These are phyloP conservation scores for Hericium erinaceus DNA, from an alignment of 768 basidiomycete genomes.

Conservation along the genomic window DNA sequence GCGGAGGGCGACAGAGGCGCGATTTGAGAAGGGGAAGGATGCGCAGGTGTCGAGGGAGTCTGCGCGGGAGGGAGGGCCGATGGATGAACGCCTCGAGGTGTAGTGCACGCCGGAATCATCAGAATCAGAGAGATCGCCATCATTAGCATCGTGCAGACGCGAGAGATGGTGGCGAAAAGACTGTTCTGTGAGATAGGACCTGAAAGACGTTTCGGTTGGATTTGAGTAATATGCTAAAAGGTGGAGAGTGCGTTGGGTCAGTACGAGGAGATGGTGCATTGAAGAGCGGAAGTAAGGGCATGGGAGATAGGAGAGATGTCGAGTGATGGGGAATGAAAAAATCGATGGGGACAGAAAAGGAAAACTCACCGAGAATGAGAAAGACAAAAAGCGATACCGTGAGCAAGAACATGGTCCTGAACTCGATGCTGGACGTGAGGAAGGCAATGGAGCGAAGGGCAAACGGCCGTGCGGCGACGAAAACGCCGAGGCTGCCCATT, in stretches of 20 bases:
- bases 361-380: slow-evolving; percentile 57
- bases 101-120: slow-evolving; percentile 21
- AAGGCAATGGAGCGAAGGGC: slow-evolving; percentile 36
- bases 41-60: slow-evolving; percentile 19
- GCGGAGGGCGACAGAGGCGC: slow-evolving; percentile 84
- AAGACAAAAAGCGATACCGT: slow-evolving; percentile 60
- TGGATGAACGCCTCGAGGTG: slow-evolving; percentile 14
- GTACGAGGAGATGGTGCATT: slow-evolving; percentile 8
- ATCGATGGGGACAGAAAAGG: slow-evolving; percentile 1
- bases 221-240: slow-evolving; percentile 86
- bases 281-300: background rate
- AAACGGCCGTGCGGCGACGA: slow-evolving; percentile 16
- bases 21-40: slow-evolving; percentile 82
- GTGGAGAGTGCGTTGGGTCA: slow-evolving; percentile 11
- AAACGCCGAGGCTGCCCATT: background rate
- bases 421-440: slow-evolving; percentile 48
- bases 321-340: slow-evolving; percentile 7
- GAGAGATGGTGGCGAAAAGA: slow-evolving; percentile 93
- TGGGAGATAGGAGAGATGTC: background rate
- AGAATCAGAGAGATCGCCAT: slow-evolving; percentile 34
- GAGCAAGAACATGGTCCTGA: slow-evolving; percentile 62
- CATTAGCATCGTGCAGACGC: slow-evolving; percentile 57
- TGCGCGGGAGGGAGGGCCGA: slow-evolving; percentile 7
- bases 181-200: slow-evolving; percentile 92
- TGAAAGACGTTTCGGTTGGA: slow-evolving; percentile 88